Base-by-base conservation (phyloP, 139 green algal species). In the Yamagishiella unicocca region DNA sequence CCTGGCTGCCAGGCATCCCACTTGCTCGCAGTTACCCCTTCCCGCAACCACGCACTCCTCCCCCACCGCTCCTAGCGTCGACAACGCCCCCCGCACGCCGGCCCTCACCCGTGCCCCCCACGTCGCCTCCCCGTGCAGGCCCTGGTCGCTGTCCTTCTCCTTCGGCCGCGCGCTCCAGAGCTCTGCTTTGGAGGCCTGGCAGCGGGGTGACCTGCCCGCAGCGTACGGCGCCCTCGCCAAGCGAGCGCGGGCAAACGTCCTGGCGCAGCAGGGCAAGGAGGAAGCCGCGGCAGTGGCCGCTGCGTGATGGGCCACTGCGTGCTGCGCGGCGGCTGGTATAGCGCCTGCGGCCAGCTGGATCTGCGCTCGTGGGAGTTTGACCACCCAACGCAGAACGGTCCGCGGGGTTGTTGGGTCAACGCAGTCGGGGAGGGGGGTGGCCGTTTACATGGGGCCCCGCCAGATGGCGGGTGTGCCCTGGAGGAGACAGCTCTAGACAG, bases 141-240 rank as follows among this genome's bases (percentile, higher is more conserved):
- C 96, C 37, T 99, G 97, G 97, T 84, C 89, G 25, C 87, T 99
- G 7, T 97, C 97, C 45, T 99, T 98, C 93, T 96, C 90, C 37
- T 99, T 97, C 85, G 96, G 94, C 75, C 86, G 96, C 58, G 97
- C 97, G 4, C 93, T 99, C 55, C 96, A 98, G 85, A 85, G 81
- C 27, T 91, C 88, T 27, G 84, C 89, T 17, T 91, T 97, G 55
- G 90, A 96, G 76, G 94, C 91, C 14, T 97, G 95, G 95, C 82
- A 33, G 7, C 90, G 89, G 37, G 91, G 89, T 42, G 95, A 97
- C 64, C 88, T 90, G 83, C 64, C 94, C 45, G 93, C 88, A 9
- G 97, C 95, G n/a, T 96, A 99, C 94, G 71, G 90, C 17, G 91
- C 92, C n/a, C 92, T 99, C 64, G 61, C 97, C n/a, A 87, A 83